Base-by-base conservation (phyloP, 1,284 basidiomycete genomes). In the Pseudozyma tsukubaensis region DNA sequence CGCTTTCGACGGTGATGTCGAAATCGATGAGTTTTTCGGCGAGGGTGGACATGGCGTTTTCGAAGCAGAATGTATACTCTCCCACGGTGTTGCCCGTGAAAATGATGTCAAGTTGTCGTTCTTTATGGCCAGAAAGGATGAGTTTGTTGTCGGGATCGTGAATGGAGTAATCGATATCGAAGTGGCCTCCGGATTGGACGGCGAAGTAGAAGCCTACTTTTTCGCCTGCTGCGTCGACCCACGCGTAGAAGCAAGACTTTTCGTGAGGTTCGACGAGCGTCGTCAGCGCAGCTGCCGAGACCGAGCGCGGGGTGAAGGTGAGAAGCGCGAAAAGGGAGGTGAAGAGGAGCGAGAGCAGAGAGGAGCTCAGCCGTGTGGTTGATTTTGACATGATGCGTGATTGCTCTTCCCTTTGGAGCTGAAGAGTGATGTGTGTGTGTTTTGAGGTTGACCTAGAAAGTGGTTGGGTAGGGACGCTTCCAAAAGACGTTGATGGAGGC, bases 1-100 rank as follows among this genome's bases (percentile, higher is more conserved):
- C 83, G 32, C 71, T 75, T 56, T 84, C 83, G 24, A 84, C 82
- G n/a, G 83, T 84, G 52, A 84, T 83, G 61, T 84, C 83, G 48
- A 84, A 83, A 59, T 84, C 83, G 50, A 84, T 52, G 34, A 82
- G 64, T 59, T 84, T 84, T 18, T 83, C 82, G 11, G 66, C 74
- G 19, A 77, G 59, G 9, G 71, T 72, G 32, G 67, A 76, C 54
- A 70, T 64, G 13, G 96, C 93, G 86, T 99, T 99, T 84, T 94
- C 92, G 85, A 99, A 97, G 87, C 97, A 99, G 87, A 99, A 99
- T 3, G 94, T 88, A 86, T 98, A 98, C 88, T 99, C 97, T 80
- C 96, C 96, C 60, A 92, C 89, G 39, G 89, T 89, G 86, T 97
- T 95, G 13, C 93, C 96, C 5, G 97, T 99, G 76, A 99, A 90